Conservation (phyloP, 192 early-diverging fungal genomes). For the Coemansia sp. region DNA sequence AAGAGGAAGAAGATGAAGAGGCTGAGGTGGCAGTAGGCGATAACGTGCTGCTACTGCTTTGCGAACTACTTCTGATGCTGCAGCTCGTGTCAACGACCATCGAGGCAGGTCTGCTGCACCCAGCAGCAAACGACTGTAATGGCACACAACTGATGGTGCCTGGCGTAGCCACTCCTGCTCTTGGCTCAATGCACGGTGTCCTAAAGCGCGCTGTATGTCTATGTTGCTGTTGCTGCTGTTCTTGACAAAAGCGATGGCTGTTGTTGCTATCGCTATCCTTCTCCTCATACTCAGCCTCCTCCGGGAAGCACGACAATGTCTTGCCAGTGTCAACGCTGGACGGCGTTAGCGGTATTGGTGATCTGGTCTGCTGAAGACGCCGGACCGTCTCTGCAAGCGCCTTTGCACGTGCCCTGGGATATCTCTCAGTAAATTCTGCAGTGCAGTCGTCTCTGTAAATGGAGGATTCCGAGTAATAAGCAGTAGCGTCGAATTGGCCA, state of each 20-base stretch:
- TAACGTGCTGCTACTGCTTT: conserved; percentile 2
- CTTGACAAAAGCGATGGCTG: not conserved
- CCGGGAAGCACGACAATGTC: conserved; percentile 43
- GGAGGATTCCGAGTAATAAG: not conserved
- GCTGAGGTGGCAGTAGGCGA: conserved; percentile 12
- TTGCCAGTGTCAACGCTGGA: conserved; percentile 43
- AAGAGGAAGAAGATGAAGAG: not conserved
- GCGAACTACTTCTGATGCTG: not conserved
- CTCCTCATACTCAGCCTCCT: conserved; percentile 34
- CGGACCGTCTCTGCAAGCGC: conserved; percentile 41
- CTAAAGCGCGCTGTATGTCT: no score
- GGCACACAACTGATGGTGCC: no score
- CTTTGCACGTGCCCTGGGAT: conserved; percentile 34
- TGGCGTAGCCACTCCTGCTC: no score
- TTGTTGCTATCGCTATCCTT: not conserved
- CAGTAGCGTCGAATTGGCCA: not conserved
- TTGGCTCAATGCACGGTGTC: no score
- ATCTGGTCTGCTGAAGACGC: conserved; percentile 26
- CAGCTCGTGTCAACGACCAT: not conserved
- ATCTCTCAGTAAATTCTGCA: conserved; percentile 14
- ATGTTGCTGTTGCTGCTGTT: conserved; percentile 2
- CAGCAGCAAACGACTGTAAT: no score
- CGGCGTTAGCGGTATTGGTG: conserved; percentile 31
- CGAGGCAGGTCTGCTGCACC: no score
- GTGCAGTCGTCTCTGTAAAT: not conserved